Evolutionary conservation across 139 green algal genomes (phyloP), one percentile per base, ranked within the genome.

Genomic region (Coelastrella sp.): DNA sequence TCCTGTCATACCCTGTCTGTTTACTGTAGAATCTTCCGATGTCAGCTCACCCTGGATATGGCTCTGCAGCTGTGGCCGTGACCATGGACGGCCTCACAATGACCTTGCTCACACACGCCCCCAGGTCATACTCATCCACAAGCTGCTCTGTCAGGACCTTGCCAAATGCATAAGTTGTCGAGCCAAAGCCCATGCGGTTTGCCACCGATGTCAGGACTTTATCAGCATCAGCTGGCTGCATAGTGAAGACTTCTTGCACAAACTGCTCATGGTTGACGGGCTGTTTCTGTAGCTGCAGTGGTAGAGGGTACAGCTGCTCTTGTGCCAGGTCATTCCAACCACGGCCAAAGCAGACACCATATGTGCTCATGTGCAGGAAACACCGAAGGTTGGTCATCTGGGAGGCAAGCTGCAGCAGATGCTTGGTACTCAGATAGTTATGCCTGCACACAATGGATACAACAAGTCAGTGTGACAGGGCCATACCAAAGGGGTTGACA

Each of bases 111-210:
- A 91, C 80, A 59, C 80, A n/a, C 19, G 61, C 59, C 19, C 87
- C 75, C 22, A 75, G 59, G 61, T 73, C 56, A 54, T 75, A 54
- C 3, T 56, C 58, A 1, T 93, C 93, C 77, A 98, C 79, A 47
- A 97, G 88, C 11, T 89, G 80, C 47, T 94, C 86, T 5, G 95
- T 87, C 11, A 92, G 64, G 16, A 60, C 22, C 68, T 87, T 77
- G 60, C 22, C 61, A 77, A 87, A 76, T 3, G 64, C 81, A 23
- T 87, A 77, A 19, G 61, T 19, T 3, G 64, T 77, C 14, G 16
- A 64, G 19, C 6, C 59, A 60, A 76, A 86, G 81, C 73, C 73
- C 17, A 83, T 5, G 13, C 19, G 57, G 14, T 66, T 5, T 56
- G 65, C 23, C 54, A 83, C 14, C 5, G 58, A 7, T 14, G 47